Evolutionary conservation across 139 green algal species (phyloP), one percentile per base, ranked within the genome.

Genomic region (Micromonas commoda): DNA sequence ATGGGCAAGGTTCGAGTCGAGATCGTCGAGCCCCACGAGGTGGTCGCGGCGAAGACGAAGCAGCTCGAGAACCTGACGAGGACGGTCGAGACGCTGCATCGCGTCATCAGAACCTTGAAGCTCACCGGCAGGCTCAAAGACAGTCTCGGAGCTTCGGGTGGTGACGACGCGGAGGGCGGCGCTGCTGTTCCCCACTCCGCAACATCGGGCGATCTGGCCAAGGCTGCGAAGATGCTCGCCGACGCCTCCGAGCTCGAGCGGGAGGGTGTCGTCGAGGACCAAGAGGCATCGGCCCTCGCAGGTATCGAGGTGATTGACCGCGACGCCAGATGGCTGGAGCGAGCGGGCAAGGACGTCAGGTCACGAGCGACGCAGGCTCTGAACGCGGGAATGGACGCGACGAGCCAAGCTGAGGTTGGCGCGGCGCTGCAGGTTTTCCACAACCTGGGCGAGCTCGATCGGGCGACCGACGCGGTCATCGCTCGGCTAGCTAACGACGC

Each of bases 351-450:
- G 9, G 45, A 57, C 45, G 45, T 57, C 45, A 9, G 45, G 9
- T 9, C 45, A 16, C 45, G 45, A 29, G 37, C 68, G 35, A 61
- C 52, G 34, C 37, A 26, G 68, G 68, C 85, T 3, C 86, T 97
- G 39, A 63, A 67, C n/a, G 77, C 86, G 16, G 93, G 93, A 31
- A 90, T 96, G 84, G 83, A 90, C 28, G 80, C 80, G 21, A 81
- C 92, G 34, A 94, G 88, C 81, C 93, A 97, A 81, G 90, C 91
- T 2, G 90, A 95, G 4, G 90, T 97, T 66, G 93, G 91, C 64
- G 88, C 81, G 23, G 91, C 93, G 5, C 88, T 97, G 73, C 92
- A 97, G 82, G 90, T 96, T 20, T 92, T 90, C 63, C 94, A 92
- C 90, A 97, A 97, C 84, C 83, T 96, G 67, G 81, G 87, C 32